Base-by-base conservation (phyloP, 257 asterid genomes). In the Lantana camara region DNA sequence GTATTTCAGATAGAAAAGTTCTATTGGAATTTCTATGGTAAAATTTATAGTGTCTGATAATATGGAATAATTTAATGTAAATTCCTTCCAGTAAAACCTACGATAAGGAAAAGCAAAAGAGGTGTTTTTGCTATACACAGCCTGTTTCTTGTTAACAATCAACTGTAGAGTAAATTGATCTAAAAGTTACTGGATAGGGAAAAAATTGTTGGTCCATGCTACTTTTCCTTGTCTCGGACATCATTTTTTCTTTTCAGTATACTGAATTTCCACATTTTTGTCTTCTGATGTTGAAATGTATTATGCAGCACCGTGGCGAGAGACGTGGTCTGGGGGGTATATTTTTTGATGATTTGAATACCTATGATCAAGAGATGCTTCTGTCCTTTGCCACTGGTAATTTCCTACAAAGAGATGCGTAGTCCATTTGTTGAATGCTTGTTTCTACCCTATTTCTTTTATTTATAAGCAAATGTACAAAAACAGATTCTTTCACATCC, bases 251-350 rank as follows among this genome's bases (percentile, higher is more conserved):
- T 38, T 38, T 58, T 20, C 12, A n/a, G 30, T 22, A 12, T 1
- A 2, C 3, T 35, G 41, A 3, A 24, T 38, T 60, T n/a, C 22
- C 38, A 21, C 64, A 37, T 34, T 55, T 34, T 50, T 16, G 17
- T 64, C 53, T 34, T 44, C 27, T 19, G 45, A 30, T 40, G 48
- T 24, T 20, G 7, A 37, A 49, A 42, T 70, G 40, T 68, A 75
- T 55, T 61, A 27, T 82, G 85, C 86, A 94, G 99, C 99, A 94
- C 72, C 95, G 97, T 27, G 89, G 82, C 65, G 99, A 93, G 79
- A 90, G 99, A 62, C 94, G 99, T 60, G 99, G 99, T 62, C 96
- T 94, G 41, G 99, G 99, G 68, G 99, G 99, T 75, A 90, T 94
- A 66, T 90, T 94, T 63, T 94, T 94, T 68, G 99, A 94, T 75